These are phyloP conservation scores for Calonectria fujianensis DNA, from an alignment of 2,329 filamentous ascomycete species.

Conservation along the genomic window DNA sequence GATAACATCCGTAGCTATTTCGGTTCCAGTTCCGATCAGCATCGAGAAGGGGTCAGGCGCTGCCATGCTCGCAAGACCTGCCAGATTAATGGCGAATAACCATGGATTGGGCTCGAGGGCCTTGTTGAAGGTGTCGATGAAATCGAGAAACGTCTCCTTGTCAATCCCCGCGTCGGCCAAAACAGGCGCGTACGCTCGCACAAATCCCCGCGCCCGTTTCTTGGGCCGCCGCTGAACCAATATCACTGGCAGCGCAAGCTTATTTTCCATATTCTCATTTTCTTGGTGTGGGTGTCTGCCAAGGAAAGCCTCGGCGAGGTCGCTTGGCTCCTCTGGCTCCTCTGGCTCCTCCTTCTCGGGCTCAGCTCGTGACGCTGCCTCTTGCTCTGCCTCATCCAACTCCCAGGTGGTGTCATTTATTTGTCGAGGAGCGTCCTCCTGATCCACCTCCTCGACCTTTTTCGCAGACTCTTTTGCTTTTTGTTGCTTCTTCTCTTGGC, in stretches of 20 bases:
- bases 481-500: conserved; percentile 26
- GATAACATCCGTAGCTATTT: conserved; percentile 63
- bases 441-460: not conserved
- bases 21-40: conserved; percentile 60
- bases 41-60: conserved; percentile 22
- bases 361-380: not conserved
- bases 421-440: not conserved
- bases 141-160: conserved; percentile 56
- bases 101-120: conserved; percentile 22
- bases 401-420: conserved; percentile 20
- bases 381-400: conserved; percentile 14
- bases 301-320: conserved; percentile 19
- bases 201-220: conserved; percentile 68
- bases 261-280: not conserved
- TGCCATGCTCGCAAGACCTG: not conserved
- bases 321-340: not conserved
- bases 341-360: not conserved
- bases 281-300: not conserved
- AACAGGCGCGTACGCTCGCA: conserved; percentile 71
- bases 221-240: conserved; percentile 71
- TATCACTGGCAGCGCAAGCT: conserved; percentile 64
- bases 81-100: conserved; percentile 55
- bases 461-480: not conserved
- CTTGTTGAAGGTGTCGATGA: conserved; percentile 40
- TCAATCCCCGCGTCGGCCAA: conserved; percentile 68